Conservation (phyloP, 306 rosid genomes). For the Trichosanthes truncata region DNA sequence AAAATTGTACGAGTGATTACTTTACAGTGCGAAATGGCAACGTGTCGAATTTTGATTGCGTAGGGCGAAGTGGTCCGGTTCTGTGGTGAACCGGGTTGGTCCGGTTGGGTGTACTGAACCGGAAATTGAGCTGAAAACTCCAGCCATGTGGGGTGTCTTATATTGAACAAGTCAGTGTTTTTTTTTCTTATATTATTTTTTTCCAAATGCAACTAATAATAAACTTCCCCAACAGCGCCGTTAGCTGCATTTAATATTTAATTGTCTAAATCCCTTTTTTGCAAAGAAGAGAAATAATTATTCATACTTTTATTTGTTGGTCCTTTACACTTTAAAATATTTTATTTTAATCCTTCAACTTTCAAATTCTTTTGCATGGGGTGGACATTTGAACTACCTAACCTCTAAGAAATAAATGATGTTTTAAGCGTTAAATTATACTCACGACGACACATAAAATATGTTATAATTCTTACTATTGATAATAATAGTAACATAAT, state of each 20-base stretch:
- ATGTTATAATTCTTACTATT: too few relatives aligned
- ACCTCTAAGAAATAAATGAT: too few relatives aligned
- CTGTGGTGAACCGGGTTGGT: neutral
- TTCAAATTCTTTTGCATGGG: too few relatives aligned
- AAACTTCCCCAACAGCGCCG: neutral
- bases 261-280: neutral
- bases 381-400: too few relatives aligned
- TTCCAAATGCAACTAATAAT: neutral
- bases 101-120: neutral
- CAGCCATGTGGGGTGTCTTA: neutral
- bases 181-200: neutral
- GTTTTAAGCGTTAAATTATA: too few relatives aligned
- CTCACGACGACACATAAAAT: too few relatives aligned
- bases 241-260: neutral
- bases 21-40: constrained; percentile 7
- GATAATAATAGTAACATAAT: too few relatives aligned
- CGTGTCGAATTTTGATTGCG: neutral
- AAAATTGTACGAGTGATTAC: neutral
- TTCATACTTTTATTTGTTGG: neutral
- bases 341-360: neutral
- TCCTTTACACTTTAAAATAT: neutral
- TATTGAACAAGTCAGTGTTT: neutral
- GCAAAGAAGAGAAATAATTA: too few relatives aligned
- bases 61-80: neutral
- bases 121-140: neutral